phyloP scores from a whole-genome alignment of 768 basidiomycete species.

The Omphalotus guepiniiformis region DNA sequence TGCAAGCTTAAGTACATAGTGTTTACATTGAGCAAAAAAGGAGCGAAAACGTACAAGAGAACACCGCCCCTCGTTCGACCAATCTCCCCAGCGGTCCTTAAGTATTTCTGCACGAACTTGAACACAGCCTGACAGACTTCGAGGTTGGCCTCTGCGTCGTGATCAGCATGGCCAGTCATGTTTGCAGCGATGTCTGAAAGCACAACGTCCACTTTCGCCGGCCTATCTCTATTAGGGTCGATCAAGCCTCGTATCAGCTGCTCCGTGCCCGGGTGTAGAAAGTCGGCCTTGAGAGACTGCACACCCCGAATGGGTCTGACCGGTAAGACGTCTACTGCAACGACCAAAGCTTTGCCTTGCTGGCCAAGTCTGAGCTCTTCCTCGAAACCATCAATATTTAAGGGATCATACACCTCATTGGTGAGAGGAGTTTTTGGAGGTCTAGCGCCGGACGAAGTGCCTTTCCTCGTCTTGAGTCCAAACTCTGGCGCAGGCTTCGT shows the following conservation, averaged over 20 bases:
- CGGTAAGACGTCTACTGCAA: constrained; percentile 78
- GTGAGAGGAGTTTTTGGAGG: constrained; percentile 1
- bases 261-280: constrained; percentile 55
- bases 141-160: constrained; percentile 66
- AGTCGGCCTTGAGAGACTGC: constrained; percentile 71
- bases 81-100: constrained; percentile 43
- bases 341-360: constrained; percentile 41
- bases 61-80: constrained; percentile 44
- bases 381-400: constrained; percentile 33
- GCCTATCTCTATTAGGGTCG: constrained; percentile 16
- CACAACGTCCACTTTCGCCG: constrained; percentile 64
- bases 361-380: background rate
- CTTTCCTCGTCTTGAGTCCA: constrained; percentile 9
- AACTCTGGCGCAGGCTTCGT: constrained; percentile 21
- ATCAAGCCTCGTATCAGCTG: constrained; percentile 38
- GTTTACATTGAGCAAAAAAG: constrained; percentile 8
- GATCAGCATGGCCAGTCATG: constrained; percentile 60
- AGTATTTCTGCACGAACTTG: constrained; percentile 53
- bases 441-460: constrained; percentile 9
- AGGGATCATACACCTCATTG: constrained; percentile 34
- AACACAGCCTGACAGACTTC: constrained; percentile 74
- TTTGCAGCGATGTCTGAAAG: constrained; percentile 92
- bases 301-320: constrained; percentile 75
- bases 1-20: constrained; percentile 2
- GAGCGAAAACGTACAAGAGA: constrained; percentile 49